Evolutionary conservation across 1,284 basidiomycete species (phyloP).

Genomic region (Melanopsichium pennsylvanicum): DNA sequence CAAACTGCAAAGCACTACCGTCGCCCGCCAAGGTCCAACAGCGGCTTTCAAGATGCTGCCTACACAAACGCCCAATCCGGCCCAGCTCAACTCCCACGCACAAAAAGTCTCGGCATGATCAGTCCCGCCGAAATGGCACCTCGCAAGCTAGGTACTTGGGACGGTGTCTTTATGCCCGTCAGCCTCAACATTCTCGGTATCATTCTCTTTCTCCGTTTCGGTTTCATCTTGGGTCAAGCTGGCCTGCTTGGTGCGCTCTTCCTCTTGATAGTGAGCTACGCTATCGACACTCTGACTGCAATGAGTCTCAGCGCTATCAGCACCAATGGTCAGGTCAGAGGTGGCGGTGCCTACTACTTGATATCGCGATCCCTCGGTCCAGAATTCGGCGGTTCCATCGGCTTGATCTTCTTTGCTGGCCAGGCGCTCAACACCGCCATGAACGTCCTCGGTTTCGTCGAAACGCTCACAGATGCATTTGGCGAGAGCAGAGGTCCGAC

Average conservation of each 20-base stretch:
- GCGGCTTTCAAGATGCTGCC: slow-evolving; percentile 25
- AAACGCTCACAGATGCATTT: slow-evolving; percentile 60
- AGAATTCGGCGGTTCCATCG: slow-evolving; percentile 65
- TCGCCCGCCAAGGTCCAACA: slow-evolving; percentile 35
- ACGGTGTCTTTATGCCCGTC: slow-evolving; percentile 65
- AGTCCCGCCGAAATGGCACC: slow-evolving; percentile 48
- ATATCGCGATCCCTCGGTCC: slow-evolving; percentile 64
- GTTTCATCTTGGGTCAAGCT: slow-evolving; percentile 63
- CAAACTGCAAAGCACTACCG: slow-evolving; percentile 18
- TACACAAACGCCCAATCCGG: background rate
- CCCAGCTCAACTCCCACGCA: slow-evolving; percentile 21
- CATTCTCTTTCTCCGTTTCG: slow-evolving; percentile 64
- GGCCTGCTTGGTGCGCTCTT: slow-evolving; percentile 60
- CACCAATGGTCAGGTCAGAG: slow-evolving; percentile 64
- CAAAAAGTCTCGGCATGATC: slow-evolving; percentile 54
- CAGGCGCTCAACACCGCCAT: slow-evolving; percentile 64
- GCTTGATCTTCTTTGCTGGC: slow-evolving; percentile 63
- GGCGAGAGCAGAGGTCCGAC: slow-evolving; percentile 47
- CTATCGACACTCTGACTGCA: slow-evolving; percentile 62
- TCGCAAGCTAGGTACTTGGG: slow-evolving; percentile 64
- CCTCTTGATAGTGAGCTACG: slow-evolving; percentile 57
- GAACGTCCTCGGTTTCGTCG: slow-evolving; percentile 65
- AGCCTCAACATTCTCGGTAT: slow-evolving; percentile 65
- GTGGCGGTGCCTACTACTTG: slow-evolving; percentile 65
- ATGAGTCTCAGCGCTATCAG: slow-evolving; percentile 64